Conservation (phyloP, 2,329 filamentous ascomycete species). For the Pseudogymnoascus sp. region DNA sequence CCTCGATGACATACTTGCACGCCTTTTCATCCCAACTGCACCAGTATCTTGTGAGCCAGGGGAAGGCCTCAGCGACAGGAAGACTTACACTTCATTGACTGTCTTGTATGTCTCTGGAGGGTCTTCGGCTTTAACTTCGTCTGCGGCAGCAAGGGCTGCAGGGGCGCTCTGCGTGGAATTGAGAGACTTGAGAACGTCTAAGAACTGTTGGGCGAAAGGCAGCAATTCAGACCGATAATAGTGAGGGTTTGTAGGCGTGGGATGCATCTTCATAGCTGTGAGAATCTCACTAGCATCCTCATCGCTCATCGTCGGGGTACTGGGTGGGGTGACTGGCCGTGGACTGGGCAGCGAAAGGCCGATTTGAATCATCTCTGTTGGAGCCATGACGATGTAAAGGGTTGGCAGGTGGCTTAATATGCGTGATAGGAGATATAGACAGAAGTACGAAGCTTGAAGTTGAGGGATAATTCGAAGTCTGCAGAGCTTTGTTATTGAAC, state of each 20-base stretch:
- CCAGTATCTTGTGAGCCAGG: constrained; percentile 11
- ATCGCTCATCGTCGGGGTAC: constrained; percentile 11
- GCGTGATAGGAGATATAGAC: background rate
- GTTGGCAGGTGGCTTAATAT: constrained; percentile 9
- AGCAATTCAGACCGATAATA: background rate
- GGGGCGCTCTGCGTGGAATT: constrained; percentile 12
- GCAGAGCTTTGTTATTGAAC: constrained; percentile 8
- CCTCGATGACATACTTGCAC: constrained; percentile 8
- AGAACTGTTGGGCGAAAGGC: constrained; percentile 10
- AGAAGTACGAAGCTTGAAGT: constrained; percentile 6
- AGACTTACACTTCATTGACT: constrained; percentile 19
- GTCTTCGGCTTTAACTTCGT: background rate
- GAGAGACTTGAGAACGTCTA: constrained; percentile 14
- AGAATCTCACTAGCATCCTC: background rate
- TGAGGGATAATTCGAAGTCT: constrained; percentile 7
- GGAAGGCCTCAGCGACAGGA: background rate
- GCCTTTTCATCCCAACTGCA: constrained; percentile 17
- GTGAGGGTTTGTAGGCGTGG: background rate
- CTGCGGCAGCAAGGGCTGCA: constrained; percentile 2
- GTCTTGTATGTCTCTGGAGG: background rate
- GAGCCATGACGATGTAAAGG: constrained; percentile 13
- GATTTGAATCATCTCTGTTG: constrained; percentile 16
- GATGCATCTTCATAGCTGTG: background rate
- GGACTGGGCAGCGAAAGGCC: background rate
- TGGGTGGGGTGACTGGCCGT: constrained; percentile 7